phyloP scores from a whole-genome alignment of 176 grass and related monocot species.

The Ensete glaucum region DNA sequence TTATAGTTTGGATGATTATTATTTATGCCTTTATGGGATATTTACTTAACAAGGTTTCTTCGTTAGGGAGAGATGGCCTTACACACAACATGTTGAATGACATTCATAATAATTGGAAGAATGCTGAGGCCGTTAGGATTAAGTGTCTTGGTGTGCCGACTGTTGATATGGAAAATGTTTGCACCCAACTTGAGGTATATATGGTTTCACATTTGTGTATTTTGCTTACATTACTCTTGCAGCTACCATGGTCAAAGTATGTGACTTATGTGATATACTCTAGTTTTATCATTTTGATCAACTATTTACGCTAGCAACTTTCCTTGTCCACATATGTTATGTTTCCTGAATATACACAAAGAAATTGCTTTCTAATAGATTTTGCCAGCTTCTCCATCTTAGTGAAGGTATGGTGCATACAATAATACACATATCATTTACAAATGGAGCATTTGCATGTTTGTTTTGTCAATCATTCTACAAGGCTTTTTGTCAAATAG shows the following conservation, averaged over 20 bases:
- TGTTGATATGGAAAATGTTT: constrained; percentile 62
- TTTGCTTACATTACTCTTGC: not conserved
- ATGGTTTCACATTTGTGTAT: not conserved
- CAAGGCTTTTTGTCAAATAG: too few species aligned
- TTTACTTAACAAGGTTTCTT: not conserved
- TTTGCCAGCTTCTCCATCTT: too few species aligned
- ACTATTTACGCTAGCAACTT: not conserved
- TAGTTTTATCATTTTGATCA: too few species aligned
- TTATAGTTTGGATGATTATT: not conserved
- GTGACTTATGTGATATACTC: not conserved
- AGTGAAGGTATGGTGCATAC: too few species aligned
- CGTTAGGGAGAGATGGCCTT: constrained; percentile 53
- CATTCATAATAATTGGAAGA: constrained; percentile 70
- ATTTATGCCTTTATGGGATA: not conserved
- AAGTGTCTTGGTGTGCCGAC: constrained; percentile 75
- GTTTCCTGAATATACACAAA: too few species aligned
- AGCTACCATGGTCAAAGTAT: not conserved
- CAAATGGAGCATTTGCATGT: too few species aligned
- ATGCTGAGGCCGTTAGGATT: constrained; percentile 61
- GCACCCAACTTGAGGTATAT: constrained; percentile 67
- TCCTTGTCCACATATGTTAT: not conserved
- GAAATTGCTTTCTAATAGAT: too few species aligned
- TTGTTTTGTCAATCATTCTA: too few species aligned
- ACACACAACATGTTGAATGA: constrained; percentile 77
- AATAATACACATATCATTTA: too few species aligned